Conservation (phyloP, 2,329 filamentous ascomycete genomes). For the Aureobasidium mangrovei region DNA sequence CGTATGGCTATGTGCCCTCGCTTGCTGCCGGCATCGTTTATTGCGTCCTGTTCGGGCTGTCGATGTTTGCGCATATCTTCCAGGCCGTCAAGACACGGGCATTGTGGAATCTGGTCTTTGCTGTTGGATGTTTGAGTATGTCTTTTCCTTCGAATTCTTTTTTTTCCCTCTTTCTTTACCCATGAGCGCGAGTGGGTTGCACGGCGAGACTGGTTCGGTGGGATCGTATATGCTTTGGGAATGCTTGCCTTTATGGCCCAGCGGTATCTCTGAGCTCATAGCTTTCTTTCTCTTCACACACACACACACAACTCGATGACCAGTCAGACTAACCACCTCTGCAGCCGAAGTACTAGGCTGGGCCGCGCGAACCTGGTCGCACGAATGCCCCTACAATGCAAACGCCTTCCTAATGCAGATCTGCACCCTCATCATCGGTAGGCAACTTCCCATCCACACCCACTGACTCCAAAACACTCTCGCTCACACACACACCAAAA, state of each 20-base stretch:
- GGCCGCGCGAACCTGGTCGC: constrained; percentile 14
- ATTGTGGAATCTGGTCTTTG: constrained; percentile 14
- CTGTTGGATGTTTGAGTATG: constrained; percentile 13
- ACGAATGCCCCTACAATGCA: constrained; percentile 9
- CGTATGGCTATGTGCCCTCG: constrained; percentile 15
- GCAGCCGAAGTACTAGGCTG: constrained; percentile 14
- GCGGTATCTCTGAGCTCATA: not conserved
- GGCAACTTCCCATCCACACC: not conserved
- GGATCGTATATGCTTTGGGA: not conserved
- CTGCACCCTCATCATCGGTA: constrained; percentile 15
- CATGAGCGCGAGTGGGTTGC: no score
- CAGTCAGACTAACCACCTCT: not conserved
- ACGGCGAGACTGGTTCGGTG: no score
- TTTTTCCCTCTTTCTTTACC: no score
- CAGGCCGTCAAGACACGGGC: constrained; percentile 10
- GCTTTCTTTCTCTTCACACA: no score
- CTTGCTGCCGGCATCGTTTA: constrained; percentile 14
- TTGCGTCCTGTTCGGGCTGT: constrained; percentile 15
- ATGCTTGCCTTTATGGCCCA: not conserved
- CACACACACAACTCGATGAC: no score
- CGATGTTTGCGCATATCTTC: constrained; percentile 11
- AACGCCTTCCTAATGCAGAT: constrained; percentile 37
- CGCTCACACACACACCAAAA: not conserved
- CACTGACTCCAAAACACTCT: not conserved
- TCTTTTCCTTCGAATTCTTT: not conserved